phyloP scores from a whole-genome alignment of 1,139 yeast species.

The Hanseniaspora gamundiae region DNA sequence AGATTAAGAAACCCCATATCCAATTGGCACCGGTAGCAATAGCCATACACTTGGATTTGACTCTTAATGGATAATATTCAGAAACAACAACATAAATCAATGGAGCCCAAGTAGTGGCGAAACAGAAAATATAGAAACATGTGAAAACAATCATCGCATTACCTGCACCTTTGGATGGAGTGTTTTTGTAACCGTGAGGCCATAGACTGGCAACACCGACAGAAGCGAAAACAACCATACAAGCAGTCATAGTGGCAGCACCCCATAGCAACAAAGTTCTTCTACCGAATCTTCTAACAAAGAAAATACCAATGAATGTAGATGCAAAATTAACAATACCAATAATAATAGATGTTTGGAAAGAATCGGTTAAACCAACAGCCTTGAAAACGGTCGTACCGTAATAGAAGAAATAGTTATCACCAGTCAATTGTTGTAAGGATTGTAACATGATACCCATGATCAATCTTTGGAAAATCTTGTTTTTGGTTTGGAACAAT shows the following conservation, averaged over 20 bases:
- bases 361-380: slow-evolving; percentile 56
- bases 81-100: slow-evolving; percentile 60
- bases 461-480: slow-evolving; percentile 45
- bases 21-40: slow-evolving; percentile 64
- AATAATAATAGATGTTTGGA: slow-evolving; percentile 54
- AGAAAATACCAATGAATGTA: slow-evolving; percentile 49
- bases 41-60: slow-evolving; percentile 69
- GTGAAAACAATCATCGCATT: slow-evolving; percentile 69
- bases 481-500: slow-evolving; percentile 23
- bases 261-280: slow-evolving; percentile 48
- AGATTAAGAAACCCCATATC: slow-evolving; percentile 67
- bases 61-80: slow-evolving; percentile 69
- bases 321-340: slow-evolving; percentile 64
- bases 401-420: slow-evolving; percentile 63
- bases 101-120: slow-evolving; percentile 81
- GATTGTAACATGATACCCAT: slow-evolving; percentile 56
- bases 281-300: slow-evolving; percentile 55
- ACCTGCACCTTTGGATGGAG: slow-evolving; percentile 40
- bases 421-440: slow-evolving; percentile 65
- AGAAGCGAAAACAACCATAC: slow-evolving; percentile 48
- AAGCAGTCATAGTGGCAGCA: slow-evolving; percentile 43
- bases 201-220: slow-evolving; percentile 50
- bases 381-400: slow-evolving; percentile 61
- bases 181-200: slow-evolving; percentile 28
- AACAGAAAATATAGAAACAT: slow-evolving; percentile 66